Base-by-base conservation (phyloP, 371 early-diverging fungal genomes). In the Mucor circinelloides region DNA sequence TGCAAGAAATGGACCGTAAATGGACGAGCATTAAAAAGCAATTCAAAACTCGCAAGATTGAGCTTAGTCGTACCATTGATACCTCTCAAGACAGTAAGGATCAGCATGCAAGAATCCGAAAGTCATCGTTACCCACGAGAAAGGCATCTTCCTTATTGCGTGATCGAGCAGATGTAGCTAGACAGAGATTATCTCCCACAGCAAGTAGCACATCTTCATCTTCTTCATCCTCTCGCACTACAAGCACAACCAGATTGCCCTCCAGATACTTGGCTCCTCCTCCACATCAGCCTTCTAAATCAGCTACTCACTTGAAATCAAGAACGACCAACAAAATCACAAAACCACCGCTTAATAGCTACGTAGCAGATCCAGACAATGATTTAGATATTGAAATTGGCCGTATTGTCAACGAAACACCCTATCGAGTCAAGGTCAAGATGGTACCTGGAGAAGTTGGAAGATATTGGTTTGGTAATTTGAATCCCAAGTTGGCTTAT, bases 321-420 rank as follows among this genome's bases (percentile, higher is more conserved):
- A 30, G 55, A 21, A 42, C 54, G 2, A 25, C 59, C 4, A 34
- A 44, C 19, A 17, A 46, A 17, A 6, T 15, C 13, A 42, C 46
- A 5, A 71, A 80, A 63, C 66, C 76, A 42, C 69, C 79, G 15
- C 54, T 75, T 10, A 84, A 87, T 59, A 61, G 68, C 6, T 90
- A 90, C 57, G 78, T 87, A 21, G 85, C 92, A 0, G 86, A 91
- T 72, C 83, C 89, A 21, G 71, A 74, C 40, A 89, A 90, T 56
- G 85, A 80, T 30, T 67, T 92, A 61, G 92, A 92, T 76, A 89
- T 90, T 13, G 89, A 90, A 66, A 86, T 92, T 31, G 92, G 90
- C 2, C 76, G 83, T 25, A 87, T 91, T 48, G 89, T 92, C 13
- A 92, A 92, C 54, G 81, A 84, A 54, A 74, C 77, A 30, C 75